Base-by-base conservation (phyloP, 495 filamentous ascomycete genomes). In the Podospora comata region DNA sequence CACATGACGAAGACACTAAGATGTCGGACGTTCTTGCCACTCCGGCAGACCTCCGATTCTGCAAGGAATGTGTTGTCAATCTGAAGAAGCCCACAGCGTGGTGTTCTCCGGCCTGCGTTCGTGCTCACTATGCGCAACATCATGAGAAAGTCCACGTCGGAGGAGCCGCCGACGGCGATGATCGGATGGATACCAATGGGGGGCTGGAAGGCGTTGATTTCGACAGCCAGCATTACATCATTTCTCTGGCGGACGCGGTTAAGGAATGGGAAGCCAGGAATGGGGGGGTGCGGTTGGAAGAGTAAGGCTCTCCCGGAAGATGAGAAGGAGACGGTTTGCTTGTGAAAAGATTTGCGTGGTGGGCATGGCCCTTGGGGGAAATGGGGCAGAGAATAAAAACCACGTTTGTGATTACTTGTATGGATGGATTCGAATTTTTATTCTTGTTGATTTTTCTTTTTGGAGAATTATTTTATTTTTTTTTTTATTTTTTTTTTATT, bases 91-190 rank as follows among this genome's bases (percentile, higher is more conserved):
- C 75, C 0, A 77, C 80, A 0, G 26, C 71, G 0, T 84, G 78
- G 72, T 84, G 82, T 69, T 78, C 80, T 23, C 66, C 69, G 13
- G 70, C 72, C 30, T 84, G 82, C 69, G 79, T 79, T 20, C 73
- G 70, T 19, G 62, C 62, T 57, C 76, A 82, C 70, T 81, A 83
- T 63, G 76, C 76, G 55, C 69, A 61, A 0, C 82, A 84, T 65
- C 79, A 80, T 20, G 77, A 80, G 53, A 64, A 65, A 4, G 72
- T 79, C 27, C 82, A 84, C 72, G 55, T 82, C 74, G 4, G 67
- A 63, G 61, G 23, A 23, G 23, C 73, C 80, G 19, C 70, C 70
- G 60, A 72, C 28, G 57, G 62, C 65, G 3, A 70, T 69, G 5
- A 60, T 73, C 5, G 68, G 39, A 48, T 48, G 39, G 15, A 69